Conservation (phyloP, 108 stramenopile species). For the Skeletonema tropicum region DNA sequence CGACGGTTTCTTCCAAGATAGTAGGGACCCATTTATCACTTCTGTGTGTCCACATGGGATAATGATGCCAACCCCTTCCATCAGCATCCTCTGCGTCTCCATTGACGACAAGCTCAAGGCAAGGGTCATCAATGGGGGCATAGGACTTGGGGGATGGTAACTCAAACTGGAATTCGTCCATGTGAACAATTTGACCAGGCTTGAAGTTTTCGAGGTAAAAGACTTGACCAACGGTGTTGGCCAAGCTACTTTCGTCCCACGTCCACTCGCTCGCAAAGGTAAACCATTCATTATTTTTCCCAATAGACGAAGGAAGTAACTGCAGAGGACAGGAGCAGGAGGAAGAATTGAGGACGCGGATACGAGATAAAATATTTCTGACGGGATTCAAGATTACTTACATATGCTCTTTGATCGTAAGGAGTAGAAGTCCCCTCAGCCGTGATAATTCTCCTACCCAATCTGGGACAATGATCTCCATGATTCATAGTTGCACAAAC, state of each 20-base stretch:
- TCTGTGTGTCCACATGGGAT: conserved; percentile 32
- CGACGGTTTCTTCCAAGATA: conserved; percentile 23
- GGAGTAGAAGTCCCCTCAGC: neutral
- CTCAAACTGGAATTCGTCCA: conserved; percentile 52
- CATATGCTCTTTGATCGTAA: neutral
- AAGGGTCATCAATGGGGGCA: conserved; percentile 35
- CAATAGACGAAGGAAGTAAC: conserved; percentile 21
- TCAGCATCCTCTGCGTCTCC: conserved; percentile 62
- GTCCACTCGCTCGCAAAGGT: conserved; percentile 41
- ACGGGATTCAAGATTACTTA: conserved; percentile 17
- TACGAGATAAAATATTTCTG: no score
- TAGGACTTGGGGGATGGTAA: conserved; percentile 53
- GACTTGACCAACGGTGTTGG: conserved; percentile 41
- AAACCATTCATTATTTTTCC: conserved; percentile 55
- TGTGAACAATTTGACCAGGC: conserved; percentile 33
- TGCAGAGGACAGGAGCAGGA: neutral
- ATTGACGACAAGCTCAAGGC: conserved; percentile 55
- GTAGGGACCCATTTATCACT: conserved; percentile 12
- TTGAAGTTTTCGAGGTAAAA: conserved; percentile 48
- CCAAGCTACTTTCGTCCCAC: conserved; percentile 30
- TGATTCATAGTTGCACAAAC: conserved; percentile 20
- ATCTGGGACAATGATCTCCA: conserved; percentile 23
- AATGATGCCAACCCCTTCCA: conserved; percentile 34
- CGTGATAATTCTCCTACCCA: conserved; percentile 28
- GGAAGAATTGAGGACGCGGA: neutral